Conservation (phyloP, 2,329 filamentous ascomycete species). For the Cladobotryum mycophilum region DNA sequence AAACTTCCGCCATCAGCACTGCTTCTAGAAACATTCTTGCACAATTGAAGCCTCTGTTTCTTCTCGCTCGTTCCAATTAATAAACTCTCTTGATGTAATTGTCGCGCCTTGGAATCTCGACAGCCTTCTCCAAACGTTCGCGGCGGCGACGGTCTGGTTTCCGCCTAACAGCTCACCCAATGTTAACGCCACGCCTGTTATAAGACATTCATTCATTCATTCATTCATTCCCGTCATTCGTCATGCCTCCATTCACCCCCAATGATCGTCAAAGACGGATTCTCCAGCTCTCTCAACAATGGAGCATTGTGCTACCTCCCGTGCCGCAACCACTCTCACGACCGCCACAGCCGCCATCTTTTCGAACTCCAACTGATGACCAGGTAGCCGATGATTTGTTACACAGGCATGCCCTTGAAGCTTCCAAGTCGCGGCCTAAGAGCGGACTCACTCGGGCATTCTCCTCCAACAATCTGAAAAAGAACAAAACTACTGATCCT, state of each 20-base stretch:
- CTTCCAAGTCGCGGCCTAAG: slow-evolving; percentile 31
- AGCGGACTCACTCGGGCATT: slow-evolving; percentile 34
- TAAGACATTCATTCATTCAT: background rate
- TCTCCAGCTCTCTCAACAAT: slow-evolving; percentile 44
- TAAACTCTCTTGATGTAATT: too few relatives aligned
- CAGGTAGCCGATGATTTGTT: slow-evolving; percentile 48
- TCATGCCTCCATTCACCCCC: slow-evolving; percentile 26
- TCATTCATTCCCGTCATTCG: too few relatives aligned
- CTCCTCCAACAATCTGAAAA: slow-evolving; percentile 33
- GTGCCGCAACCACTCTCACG: slow-evolving; percentile 34
- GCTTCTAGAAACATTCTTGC: too few relatives aligned
- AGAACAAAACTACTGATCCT: slow-evolving; percentile 46
- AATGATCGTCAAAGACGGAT: slow-evolving; percentile 42
- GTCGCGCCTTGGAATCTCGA: too few relatives aligned
- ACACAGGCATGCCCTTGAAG: slow-evolving; percentile 36
- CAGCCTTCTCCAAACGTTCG: too few relatives aligned
- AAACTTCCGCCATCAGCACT: too few relatives aligned
- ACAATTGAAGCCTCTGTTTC: too few relatives aligned
- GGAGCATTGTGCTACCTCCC: slow-evolving; percentile 39
- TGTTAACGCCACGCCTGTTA: background rate
- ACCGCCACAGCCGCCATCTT: slow-evolving; percentile 37
- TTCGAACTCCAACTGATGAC: slow-evolving; percentile 44
- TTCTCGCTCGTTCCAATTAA: too few relatives aligned
- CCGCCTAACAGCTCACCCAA: background rate
- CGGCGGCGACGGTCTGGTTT: too few relatives aligned